Base-by-base conservation (phyloP, 352 stramenopile genomes). In the Globisporangium spinosum region DNA sequence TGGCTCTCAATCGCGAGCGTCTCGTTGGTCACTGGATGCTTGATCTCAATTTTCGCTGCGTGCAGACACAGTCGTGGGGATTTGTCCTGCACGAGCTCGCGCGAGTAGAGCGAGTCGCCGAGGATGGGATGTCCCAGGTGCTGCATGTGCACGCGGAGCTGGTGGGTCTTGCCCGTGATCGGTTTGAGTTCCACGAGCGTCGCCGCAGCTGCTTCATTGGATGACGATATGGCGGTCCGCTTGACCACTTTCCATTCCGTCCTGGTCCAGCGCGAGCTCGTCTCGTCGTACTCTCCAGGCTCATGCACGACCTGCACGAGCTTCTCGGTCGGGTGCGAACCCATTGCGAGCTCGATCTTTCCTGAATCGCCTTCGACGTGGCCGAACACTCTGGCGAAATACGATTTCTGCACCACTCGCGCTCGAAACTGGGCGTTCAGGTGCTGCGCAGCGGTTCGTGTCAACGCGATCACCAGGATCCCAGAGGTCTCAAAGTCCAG, bases 81-180 rank as follows among this genome's bases (percentile, higher is more conserved):
- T 4, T 81, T 72, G 8, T 69, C 29, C 17, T 76, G 72, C 1
- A 90, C 85, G n/a, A 76, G 51, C 15, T 75, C 68, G 1, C 73
- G 73, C 23, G 73, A 80, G 59, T 98, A 98, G 4, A 97, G 73
- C 35, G 78, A 85, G 74, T 98, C 95, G 15, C 94, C 95, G 1
- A 98, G 77, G 67, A 98, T 98, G 12, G 94, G 90, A 70, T 98
- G 90, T 10, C 92, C 94, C 55, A 98, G 72, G 22, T 92, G 78
- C 34, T 93, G 79, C 83, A 97, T 92, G 72, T 98, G 95, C 56
- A 98, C 89, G 76, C 97, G 94, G 29, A 98, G 78, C 77, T 98
- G 95, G 79, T 98, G 95, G n/a, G 91, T 97, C 74, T 97, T 87
- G 47, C 87, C 87, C 0, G 87, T 95, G 40, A 93, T 61, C 1